Conservation (phyloP, 2,329 filamentous ascomycete species). For the Immersiporthe knoxdaviesiana region DNA sequence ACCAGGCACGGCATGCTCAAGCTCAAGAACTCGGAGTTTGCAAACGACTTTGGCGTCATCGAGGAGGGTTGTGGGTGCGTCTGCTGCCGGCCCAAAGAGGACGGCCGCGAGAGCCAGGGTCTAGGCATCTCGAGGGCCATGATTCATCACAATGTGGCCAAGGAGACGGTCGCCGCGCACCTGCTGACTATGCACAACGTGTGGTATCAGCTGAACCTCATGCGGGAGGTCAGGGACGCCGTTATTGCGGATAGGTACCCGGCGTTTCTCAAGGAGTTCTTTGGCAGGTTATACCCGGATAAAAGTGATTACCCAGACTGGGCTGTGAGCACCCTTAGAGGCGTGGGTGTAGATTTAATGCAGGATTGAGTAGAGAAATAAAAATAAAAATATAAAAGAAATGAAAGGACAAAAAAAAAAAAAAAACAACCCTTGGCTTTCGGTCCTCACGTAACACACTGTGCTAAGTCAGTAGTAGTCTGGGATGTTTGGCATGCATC, state of each 20-base stretch:
- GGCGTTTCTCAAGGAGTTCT: conserved; percentile 77
- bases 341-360: conserved; percentile 79
- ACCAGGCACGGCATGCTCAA: conserved; percentile 83
- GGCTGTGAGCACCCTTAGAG: conserved; percentile 78
- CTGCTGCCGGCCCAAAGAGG: conserved; percentile 69
- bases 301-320: conserved; percentile 74
- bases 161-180: conserved; percentile 90
- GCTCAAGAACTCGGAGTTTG: conserved; percentile 74
- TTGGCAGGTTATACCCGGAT: conserved; percentile 70
- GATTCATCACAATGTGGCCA: conserved; percentile 87
- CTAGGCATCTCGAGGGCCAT: conserved; percentile 86
- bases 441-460: neutral
- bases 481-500: neutral
- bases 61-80: conserved; percentile 81
- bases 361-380: conserved; percentile 34
- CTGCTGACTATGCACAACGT: conserved; percentile 94
- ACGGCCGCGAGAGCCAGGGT: conserved; percentile 55
- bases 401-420: neutral
- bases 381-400: neutral
- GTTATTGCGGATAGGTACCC: conserved; percentile 84
- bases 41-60: conserved; percentile 80
- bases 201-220: conserved; percentile 85
- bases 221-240: conserved; percentile 73
- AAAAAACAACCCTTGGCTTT: neutral
- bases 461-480: neutral